Base-by-base conservation (phyloP, 2,329 filamentous ascomycete genomes). In the Scleromitrula shiraiana region DNA sequence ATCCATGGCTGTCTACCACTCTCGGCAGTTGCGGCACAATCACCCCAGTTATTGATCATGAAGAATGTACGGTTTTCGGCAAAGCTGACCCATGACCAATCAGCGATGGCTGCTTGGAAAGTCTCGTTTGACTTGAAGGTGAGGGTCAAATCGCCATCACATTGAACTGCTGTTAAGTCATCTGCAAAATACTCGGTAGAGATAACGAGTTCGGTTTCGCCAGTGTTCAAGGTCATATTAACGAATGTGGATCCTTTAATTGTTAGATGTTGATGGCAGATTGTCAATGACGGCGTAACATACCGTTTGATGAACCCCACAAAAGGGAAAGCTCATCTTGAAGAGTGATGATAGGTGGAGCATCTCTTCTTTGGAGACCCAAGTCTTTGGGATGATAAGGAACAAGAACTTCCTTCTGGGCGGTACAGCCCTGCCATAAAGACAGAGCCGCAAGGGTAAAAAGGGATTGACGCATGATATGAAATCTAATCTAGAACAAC, bases 41-140 rank as follows among this genome's bases (percentile, higher is more conserved):
- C 12, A 12, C 41, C 41, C 32, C 42, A 50, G 27, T 50, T 50
- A 6, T 44, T 46, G 9, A 50, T 50, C 14, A 50, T 26, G 29
- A 50, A 33, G 14, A 50, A 50, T 20, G 47, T 46, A n/a, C 35
- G 47, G 4, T 50, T 46, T 2, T 46, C 47, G 10, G 26, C 26
- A 7, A 46, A 46, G 15, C 47, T 47, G 17, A 50, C 47, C 47
- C 47, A 50, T 17, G 33, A 29, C 47, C 47, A 50, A 27, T 50
- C 42, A 5, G 32, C 15, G 22, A 50, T 41, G 12, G 47, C 47
- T 19, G 24, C 42, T 33, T 39, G 41, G 22, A 46, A 50, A 7
- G 47, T 46, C 3, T 32, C 33, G 15, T 46, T 46, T 2, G 35
- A 24, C 30, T 39, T 50, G 35, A 50, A 50, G 17, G 26, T 27